Percentiles rank a stretch among this genome's conserved stretches.
Evolutionary conservation across 768 basidiomycete genomes (phyloP).

Genomic region (Mycena alexandri): DNA sequence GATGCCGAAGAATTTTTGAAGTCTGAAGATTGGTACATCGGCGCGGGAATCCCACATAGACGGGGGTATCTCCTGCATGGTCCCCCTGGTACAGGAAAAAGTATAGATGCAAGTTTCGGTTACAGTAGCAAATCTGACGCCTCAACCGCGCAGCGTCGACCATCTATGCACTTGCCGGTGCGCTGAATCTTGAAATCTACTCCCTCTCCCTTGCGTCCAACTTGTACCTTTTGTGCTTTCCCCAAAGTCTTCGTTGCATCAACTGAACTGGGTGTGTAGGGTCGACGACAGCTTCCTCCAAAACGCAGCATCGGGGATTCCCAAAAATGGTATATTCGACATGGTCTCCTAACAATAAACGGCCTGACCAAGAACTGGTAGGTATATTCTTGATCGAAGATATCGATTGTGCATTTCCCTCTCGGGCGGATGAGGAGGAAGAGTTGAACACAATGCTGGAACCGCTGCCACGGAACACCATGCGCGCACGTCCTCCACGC

Average conservation of each 20-base stretch:
- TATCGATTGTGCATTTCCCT: conserved; percentile 55
- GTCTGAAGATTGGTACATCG: conserved; percentile 68
- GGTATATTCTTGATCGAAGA: conserved; percentile 54
- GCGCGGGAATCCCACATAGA: conserved; percentile 69
- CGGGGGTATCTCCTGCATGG: conserved; percentile 71
- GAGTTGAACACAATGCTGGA: conserved; percentile 15
- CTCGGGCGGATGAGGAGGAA: conserved; percentile 57
- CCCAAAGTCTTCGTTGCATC: background rate
- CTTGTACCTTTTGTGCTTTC: conserved; percentile 48
- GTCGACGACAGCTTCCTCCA: conserved; percentile 49
- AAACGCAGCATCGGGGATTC: conserved; percentile 42
- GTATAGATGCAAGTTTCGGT: conserved; percentile 44
- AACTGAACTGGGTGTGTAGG: conserved; percentile 5
- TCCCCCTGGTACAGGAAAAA: conserved; percentile 74
- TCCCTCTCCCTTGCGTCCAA: conserved; percentile 63
- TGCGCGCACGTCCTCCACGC: conserved; percentile 40
- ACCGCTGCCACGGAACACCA: background rate
- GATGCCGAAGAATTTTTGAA: conserved; percentile 68
- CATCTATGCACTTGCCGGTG: conserved; percentile 69
- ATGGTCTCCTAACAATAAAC: too few species aligned
- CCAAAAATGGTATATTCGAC: conserved; percentile 35
- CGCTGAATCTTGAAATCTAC: conserved; percentile 89
- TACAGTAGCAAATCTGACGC: conserved; percentile 49
- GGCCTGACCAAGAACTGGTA: too few species aligned
- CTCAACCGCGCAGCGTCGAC: conserved; percentile 58